Base-by-base conservation (phyloP, 164 flowering plant species). In the Malania oleifera region DNA sequence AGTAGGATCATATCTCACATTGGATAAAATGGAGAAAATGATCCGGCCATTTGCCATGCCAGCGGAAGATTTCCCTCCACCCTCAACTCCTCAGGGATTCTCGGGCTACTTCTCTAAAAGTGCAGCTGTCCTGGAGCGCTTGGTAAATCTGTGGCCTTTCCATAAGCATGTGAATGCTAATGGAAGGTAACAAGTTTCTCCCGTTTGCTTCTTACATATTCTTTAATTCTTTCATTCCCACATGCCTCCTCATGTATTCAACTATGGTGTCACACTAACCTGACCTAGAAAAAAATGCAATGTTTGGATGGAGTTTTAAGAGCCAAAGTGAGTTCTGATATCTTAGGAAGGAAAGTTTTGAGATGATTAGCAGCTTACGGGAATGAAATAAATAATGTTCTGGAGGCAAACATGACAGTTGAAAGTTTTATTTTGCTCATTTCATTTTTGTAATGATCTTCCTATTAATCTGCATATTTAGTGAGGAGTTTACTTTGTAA, bases 11-110 rank as follows among this genome's bases (percentile, higher is more conserved):
- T 89, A 76, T 71, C 83, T 88, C 34, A 87, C 99, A 11, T 64
- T 91, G 39, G 95, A 86, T 49, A 86, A 68, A 72, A 78, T 88
- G 92, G 99, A 93, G 61, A 77, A 54, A 57, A 90, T 95, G 99
- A 17, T 91, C 35, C 86, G 86, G 26, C 88, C 85, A 49, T 91
- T 95, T 65, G 99, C 99, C 5, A 95, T 95, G 99, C 99, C 99
- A 38, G 93, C 99, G 1, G 99, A 91, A 63, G 99, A 95, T 57
- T 95, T 95, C 39, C 97, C 99, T 29, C 97, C 99, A 11, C 82
- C 93, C 23, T 56, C 82, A 23, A 77, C 79, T 8, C 99, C 99
- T 1, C 86, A 82, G 13, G 97, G 95, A 51, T 95, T 95, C 78
- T 71, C 99, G 1, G 97, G 99, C 53, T 91, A 95, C 67, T 95